Conservation (phyloP, 2,329 filamentous ascomycete genomes). For the Dactylellina sp. region DNA sequence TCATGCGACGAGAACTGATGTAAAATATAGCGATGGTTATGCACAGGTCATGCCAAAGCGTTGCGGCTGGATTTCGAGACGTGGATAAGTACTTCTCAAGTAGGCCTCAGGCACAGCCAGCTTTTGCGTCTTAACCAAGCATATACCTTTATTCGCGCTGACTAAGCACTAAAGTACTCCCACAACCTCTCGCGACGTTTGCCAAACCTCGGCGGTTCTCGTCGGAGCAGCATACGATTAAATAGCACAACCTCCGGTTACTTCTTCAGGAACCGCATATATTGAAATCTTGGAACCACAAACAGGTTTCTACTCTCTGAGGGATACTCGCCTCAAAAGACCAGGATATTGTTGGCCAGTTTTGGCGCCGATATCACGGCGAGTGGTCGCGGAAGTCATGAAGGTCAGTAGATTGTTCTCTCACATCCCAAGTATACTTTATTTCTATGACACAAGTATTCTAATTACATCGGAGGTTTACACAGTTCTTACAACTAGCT, state of each 20-base stretch:
- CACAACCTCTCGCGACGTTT: conserved; percentile 34
- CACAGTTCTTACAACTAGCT: conserved; percentile 87
- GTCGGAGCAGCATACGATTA: conserved; percentile 4
- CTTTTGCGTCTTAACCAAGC: no score
- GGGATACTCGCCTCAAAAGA: no score
- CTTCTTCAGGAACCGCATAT: no score
- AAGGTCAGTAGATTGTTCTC: conserved; percentile 47
- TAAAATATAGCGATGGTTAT: not conserved
- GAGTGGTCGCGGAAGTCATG: conserved; percentile 17
- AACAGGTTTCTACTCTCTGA: no score
- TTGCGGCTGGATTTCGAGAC: no score
- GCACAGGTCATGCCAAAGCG: not conserved
- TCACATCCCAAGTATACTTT: conserved; percentile 43
- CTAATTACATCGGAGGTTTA: conserved; percentile 44
- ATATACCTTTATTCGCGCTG: no score
- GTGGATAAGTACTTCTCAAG: no score
- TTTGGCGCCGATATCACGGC: not conserved
- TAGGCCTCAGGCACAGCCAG: no score
- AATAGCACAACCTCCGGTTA: no score
- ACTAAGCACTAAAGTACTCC: no score
- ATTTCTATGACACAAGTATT: conserved; percentile 1
- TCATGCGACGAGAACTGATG: not conserved
- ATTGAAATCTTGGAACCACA: no score
- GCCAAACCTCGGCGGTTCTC: conserved; percentile 41
- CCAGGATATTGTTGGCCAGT: not conserved